These are phyloP conservation scores for Drechmeria coniospora DNA, from an alignment of 2,329 filamentous ascomycete genomes.

Conservation along the genomic window DNA sequence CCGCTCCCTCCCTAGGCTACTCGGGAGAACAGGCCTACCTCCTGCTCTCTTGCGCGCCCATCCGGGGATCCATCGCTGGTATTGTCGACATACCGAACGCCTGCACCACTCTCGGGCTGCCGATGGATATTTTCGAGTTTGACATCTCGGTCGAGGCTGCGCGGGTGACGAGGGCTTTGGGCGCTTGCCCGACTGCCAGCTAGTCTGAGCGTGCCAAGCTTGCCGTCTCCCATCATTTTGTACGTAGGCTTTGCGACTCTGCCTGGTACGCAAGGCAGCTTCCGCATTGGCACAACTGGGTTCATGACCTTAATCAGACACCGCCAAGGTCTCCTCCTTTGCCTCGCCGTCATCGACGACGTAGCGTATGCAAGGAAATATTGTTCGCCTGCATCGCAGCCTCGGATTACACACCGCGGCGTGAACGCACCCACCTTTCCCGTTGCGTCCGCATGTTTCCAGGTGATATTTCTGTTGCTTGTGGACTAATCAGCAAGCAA, in stretches of 20 bases:
- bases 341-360: too few relatives aligned
- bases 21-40: constrained; percentile 70
- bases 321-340: too few relatives aligned
- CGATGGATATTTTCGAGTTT: constrained; percentile 92
- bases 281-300: too few relatives aligned
- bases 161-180: constrained; percentile 8
- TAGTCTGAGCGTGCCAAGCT: neutral
- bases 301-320: too few relatives aligned
- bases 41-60: constrained; percentile 67
- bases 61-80: constrained; percentile 78
- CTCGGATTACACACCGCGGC: too few relatives aligned
- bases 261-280: too few relatives aligned
- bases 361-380: too few relatives aligned
- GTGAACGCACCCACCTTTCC: too few relatives aligned
- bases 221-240: neutral
- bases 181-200: constrained; percentile 7
- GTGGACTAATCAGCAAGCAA: too few relatives aligned
- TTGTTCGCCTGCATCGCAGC: too few relatives aligned
- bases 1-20: constrained; percentile 32
- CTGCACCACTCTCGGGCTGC: constrained; percentile 75
- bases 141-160: constrained; percentile 45
- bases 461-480: too few relatives aligned
- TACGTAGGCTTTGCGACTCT: neutral
- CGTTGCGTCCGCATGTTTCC: too few relatives aligned
- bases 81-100: constrained; percentile 86